Percentiles rank a stretch among this genome's conserved stretches.
These are phyloP conservation scores for Erythrophleum fordii DNA, from an alignment of 306 rosid genomes.

Conservation along the genomic window DNA sequence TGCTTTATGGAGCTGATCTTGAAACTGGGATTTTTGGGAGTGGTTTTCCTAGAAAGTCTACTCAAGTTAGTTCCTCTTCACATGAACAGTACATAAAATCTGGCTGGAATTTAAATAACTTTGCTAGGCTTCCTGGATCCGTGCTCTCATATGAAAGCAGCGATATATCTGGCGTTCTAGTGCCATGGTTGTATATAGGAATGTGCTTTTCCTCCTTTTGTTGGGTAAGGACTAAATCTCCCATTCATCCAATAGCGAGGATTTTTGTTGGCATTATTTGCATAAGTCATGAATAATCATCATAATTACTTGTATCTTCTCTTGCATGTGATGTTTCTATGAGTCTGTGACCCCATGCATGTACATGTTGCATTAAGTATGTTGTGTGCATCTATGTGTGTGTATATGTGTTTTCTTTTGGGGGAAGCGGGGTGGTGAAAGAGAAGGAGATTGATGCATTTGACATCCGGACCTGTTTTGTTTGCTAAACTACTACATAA, in stretches of 20 bases:
- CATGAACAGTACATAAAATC: constrained; percentile 67
- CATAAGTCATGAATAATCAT: background rate
- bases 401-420: background rate
- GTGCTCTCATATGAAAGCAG: constrained; percentile 88
- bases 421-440: constrained; percentile 9
- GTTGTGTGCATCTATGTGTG: constrained; percentile 26
- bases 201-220: constrained; percentile 99
- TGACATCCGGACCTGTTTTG: constrained; percentile 18
- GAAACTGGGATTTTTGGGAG: constrained; percentile 97
- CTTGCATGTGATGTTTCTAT: constrained; percentile 9
- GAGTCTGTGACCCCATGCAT: background rate
- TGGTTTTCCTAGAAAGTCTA: constrained; percentile 75
- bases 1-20: constrained; percentile 95
- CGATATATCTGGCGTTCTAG: constrained; percentile 95
- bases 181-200: constrained; percentile 95
- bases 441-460: constrained; percentile 10
- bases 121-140: constrained; percentile 95
- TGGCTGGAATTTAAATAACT: constrained; percentile 97
- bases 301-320: constrained; percentile 17
- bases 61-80: constrained; percentile 54
- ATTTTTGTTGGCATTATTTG: constrained; percentile 31
- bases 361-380: background rate
- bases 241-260: constrained; percentile 16
- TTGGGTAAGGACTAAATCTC: constrained; percentile 70
- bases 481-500: constrained; percentile 9